phyloP scores from a whole-genome alignment of 78 protist genomes.

The Planoprotostelium fungivorum region DNA sequence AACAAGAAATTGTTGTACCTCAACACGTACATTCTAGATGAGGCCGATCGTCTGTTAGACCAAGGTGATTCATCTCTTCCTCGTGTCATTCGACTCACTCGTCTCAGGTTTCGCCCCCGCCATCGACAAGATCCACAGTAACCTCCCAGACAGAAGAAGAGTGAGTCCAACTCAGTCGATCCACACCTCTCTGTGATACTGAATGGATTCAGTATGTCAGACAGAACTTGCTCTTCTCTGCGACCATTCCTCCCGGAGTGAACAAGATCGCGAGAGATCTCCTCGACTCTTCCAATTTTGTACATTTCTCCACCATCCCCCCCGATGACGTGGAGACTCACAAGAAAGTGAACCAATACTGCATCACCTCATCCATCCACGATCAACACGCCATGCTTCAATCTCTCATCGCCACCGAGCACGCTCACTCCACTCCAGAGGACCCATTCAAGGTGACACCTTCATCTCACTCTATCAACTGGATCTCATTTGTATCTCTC shows the following conservation, averaged over 20 bases:
- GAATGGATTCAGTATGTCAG: not conserved
- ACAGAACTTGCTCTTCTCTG: conserved; percentile 72
- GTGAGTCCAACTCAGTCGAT: not conserved
- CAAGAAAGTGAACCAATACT: conserved; percentile 22
- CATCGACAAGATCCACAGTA: conserved; percentile 2
- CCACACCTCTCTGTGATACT: not conserved
- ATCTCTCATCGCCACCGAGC: not conserved
- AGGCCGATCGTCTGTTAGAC: conserved; percentile 96
- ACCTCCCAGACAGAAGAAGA: not conserved
- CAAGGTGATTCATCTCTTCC: not conserved
- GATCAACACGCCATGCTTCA: not conserved
- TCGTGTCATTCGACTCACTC: not conserved
- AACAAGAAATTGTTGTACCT: not conserved
- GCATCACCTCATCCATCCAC: not conserved
- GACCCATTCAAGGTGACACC: not conserved
- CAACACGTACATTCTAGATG: conserved; percentile 81
- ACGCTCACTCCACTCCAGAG: not conserved
- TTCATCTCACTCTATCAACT: too few relatives aligned
- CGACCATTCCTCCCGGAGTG: conserved; percentile 24
- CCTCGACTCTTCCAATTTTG: not conserved
- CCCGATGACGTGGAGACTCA: conserved; percentile 10
- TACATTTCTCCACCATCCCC: conserved; percentile 32
- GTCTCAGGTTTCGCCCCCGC: not conserved
- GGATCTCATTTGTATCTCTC: too few relatives aligned
- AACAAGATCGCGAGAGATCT: not conserved